A percentile compares a stretch with the other conserved stretches of the same genome.
Conservation (phyloP, 2,329 filamentous ascomycete genomes). For the Trematosphaeria pertusa region DNA sequence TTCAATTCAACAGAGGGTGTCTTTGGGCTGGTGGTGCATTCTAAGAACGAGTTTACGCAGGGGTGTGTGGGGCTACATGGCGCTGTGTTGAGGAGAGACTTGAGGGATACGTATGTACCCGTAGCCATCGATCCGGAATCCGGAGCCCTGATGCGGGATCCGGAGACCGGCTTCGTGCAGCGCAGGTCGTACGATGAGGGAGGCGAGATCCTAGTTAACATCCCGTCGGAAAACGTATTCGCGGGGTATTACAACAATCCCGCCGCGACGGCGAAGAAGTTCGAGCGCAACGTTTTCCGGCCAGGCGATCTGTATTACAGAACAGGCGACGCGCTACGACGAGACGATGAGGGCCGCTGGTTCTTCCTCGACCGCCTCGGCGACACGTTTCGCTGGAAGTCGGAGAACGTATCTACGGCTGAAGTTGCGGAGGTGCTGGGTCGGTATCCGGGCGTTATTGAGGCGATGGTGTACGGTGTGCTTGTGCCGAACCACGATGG, state of each 20-base stretch:
- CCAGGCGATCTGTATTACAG: conserved; percentile 55
- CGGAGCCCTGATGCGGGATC: conserved; percentile 69
- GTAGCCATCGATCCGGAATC: conserved; percentile 72
- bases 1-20: conserved; percentile 79
- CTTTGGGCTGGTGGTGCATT: conserved; percentile 62
- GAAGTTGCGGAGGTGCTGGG: conserved; percentile 55
- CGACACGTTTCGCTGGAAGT: conserved; percentile 58
- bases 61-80: conserved; percentile 75
- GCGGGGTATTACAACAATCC: conserved; percentile 72
- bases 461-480: conserved; percentile 57
- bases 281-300: conserved; percentile 52
- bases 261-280: conserved; percentile 66
- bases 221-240: conserved; percentile 56
- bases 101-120: conserved; percentile 65
- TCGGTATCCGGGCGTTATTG: conserved; percentile 48
- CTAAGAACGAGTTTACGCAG: conserved; percentile 62
- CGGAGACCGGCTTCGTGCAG: conserved; percentile 69
- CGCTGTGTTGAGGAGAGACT: conserved; percentile 59
- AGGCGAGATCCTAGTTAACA: conserved; percentile 74
- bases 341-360: conserved; percentile 53
- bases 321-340: conserved; percentile 53
- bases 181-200: conserved; percentile 69
- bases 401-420: conserved; percentile 55
- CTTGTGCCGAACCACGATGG: conserved; percentile 53
- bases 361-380: conserved; percentile 56